Conservation (phyloP, 2,329 filamentous ascomycete genomes). For the Hypoxylon sp. region DNA sequence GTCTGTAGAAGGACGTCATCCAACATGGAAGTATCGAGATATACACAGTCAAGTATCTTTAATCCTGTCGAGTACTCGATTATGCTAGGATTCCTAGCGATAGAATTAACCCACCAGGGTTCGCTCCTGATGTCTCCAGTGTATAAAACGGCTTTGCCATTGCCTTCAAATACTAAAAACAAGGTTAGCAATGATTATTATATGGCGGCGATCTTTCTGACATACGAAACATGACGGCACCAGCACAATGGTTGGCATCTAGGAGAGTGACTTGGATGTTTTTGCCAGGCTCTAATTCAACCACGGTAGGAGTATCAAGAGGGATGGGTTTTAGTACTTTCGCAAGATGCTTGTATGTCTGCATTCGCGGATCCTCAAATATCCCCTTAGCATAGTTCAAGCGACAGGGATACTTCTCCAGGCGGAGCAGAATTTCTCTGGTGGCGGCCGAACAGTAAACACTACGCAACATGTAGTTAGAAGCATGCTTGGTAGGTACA, state of each 20-base stretch:
- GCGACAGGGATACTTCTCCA: constrained; percentile 84
- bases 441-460: constrained; percentile 93
- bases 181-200: constrained; percentile 16
- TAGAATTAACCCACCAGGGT: constrained; percentile 83
- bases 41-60: constrained; percentile 82
- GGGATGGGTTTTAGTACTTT: constrained; percentile 84
- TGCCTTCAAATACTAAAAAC: constrained; percentile 77
- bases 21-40: constrained; percentile 87
- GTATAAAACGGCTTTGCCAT: constrained; percentile 82
- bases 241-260: constrained; percentile 92
- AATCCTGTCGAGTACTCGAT: constrained; percentile 79
- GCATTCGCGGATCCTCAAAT: constrained; percentile 76
- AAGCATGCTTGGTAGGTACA: neutral
- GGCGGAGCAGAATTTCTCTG: constrained; percentile 81
- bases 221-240: constrained; percentile 88
- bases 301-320: constrained; percentile 80
- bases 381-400: constrained; percentile 86
- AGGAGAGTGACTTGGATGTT: constrained; percentile 86
- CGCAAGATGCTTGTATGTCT: constrained; percentile 82
- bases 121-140: constrained; percentile 92
- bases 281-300: constrained; percentile 79
- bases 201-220: neutral
- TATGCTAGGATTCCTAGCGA: constrained; percentile 79
- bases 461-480: constrained; percentile 53
- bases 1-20: constrained; percentile 65